These are phyloP conservation scores for Aspergillus melleus DNA, from an alignment of 2,329 filamentous ascomycete genomes.

Conservation along the genomic window DNA sequence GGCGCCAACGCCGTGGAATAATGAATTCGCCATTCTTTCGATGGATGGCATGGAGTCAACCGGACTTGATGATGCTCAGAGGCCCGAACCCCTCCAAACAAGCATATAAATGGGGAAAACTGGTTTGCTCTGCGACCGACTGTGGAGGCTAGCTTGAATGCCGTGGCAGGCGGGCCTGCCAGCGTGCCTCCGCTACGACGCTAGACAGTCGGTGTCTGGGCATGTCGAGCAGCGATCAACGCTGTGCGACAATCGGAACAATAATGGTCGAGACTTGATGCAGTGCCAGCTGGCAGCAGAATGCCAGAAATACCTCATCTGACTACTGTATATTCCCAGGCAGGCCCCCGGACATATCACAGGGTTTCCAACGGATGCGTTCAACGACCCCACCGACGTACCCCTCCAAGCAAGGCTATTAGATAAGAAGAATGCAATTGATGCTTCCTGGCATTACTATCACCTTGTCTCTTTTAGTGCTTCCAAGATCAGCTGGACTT, in stretches of 20 bases:
- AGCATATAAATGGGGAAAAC: no score
- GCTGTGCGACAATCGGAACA: background rate
- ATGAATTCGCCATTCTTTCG: no score
- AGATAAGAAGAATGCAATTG: background rate
- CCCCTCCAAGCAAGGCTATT: background rate
- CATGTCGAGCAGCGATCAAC: background rate
- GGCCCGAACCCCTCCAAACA: no score
- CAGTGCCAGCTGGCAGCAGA: background rate
- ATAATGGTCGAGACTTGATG: background rate
- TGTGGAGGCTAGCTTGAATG: no score
- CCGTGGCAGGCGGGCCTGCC: no score
- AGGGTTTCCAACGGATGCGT: no score
- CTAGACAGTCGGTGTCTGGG: background rate
- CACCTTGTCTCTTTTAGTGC: background rate
- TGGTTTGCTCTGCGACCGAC: no score
- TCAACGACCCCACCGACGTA: no score
- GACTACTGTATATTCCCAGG: background rate
- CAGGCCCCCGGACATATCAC: background rate
- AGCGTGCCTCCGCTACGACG: no score
- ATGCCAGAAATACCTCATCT: background rate
- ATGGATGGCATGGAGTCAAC: no score
- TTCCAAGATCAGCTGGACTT: constrained; percentile 10
- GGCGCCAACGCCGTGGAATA: no score
- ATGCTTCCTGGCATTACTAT: background rate
- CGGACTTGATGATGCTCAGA: no score